phyloP scores from a whole-genome alignment of 805 yeast species.

The Cyberlindnera japonica region DNA sequence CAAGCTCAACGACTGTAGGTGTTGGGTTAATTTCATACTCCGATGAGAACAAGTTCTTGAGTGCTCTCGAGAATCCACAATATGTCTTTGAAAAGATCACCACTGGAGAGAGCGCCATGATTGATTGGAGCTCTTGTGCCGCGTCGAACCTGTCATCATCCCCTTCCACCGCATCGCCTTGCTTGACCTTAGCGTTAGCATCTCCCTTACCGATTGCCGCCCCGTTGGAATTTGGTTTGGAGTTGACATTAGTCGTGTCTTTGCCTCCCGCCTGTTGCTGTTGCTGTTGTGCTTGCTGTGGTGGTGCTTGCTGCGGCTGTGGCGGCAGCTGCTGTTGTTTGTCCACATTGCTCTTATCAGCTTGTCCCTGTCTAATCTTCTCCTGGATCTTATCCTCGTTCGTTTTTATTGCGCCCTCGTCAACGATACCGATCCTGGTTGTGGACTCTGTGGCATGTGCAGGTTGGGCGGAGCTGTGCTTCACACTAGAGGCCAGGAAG shows the following conservation, averaged over 20 bases:
- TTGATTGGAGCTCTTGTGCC: conserved; percentile 50
- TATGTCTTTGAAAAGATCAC: conserved; percentile 49
- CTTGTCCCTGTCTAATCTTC: conserved; percentile 11
- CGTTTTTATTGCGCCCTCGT: conserved; percentile 38
- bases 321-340: neutral
- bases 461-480: neutral
- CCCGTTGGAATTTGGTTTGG: neutral
- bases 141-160: conserved; percentile 42
- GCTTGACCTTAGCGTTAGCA: conserved; percentile 9
- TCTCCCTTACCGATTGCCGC: conserved; percentile 1
- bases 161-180: too few relatives aligned
- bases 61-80: conserved; percentile 74
- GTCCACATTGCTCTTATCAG: conserved; percentile 14
- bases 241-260: neutral
- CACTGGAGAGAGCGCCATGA: conserved; percentile 60
- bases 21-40: conserved; percentile 70
- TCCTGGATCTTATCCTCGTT: conserved; percentile 32
- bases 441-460: conserved; percentile 14
- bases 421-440: conserved; percentile 33
- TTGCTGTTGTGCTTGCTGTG: neutral
- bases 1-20: conserved; percentile 76
- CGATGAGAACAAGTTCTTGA: conserved; percentile 61
- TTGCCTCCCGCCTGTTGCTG: too few relatives aligned
- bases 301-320: neutral
- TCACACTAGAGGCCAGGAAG: conserved; percentile 1